Conservation (phyloP, 257 asterid species). For the Solanum sejunctum region DNA sequence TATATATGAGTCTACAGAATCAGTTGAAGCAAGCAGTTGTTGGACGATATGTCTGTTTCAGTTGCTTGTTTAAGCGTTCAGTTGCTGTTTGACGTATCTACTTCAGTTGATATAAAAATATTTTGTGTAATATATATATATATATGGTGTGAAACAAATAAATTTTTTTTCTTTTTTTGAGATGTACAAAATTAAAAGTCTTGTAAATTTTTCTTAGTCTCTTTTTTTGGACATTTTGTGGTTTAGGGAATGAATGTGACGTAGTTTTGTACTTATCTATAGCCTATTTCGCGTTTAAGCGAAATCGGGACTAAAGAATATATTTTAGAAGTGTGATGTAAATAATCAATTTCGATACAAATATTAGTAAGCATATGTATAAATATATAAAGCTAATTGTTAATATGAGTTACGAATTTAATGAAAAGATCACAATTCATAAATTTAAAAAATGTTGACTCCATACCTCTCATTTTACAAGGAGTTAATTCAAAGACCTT, state of each 20-base stretch:
- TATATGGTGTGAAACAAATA: background rate
- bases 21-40: too few species aligned
- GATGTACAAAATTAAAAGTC: background rate
- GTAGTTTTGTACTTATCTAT: background rate
- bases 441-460: background rate
- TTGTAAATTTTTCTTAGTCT: background rate
- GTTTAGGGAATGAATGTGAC: background rate
- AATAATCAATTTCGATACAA: background rate
- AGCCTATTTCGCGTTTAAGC: background rate
- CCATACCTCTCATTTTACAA: background rate
- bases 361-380: background rate
- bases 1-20: too few species aligned
- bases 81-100: too few species aligned
- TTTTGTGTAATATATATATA: background rate
- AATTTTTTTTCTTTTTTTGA: background rate
- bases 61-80: too few species aligned
- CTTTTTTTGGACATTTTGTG: background rate
- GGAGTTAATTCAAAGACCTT: too few species aligned
- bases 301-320: too few species aligned
- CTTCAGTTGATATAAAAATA: too few species aligned
- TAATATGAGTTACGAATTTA: too few species aligned
- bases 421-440: background rate
- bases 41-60: too few species aligned
- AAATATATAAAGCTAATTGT: too few species aligned
- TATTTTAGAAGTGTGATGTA: background rate